Percentiles rank a stretch among this genome's conserved stretches.
Evolutionary conservation across 2,329 filamentous ascomycete species (phyloP).

Genomic region (Paecilomyces fulvus): DNA sequence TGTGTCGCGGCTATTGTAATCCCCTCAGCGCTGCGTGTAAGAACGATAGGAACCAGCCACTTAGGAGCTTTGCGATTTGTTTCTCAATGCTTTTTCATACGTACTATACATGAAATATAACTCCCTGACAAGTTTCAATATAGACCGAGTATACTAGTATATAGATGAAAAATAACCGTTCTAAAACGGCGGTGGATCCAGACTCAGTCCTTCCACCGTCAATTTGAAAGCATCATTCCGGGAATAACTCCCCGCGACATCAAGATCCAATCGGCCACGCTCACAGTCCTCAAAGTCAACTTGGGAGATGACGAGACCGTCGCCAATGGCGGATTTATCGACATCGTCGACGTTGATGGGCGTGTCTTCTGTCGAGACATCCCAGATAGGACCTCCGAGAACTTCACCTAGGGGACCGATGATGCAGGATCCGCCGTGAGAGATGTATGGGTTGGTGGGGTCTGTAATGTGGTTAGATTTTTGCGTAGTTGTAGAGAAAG

Average conservation of each 20-base stretch:
- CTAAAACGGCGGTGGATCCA: conserved; percentile 47
- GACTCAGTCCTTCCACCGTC: conserved; percentile 51
- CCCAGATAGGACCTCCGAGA: conserved; percentile 74
- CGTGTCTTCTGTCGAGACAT: conserved; percentile 36
- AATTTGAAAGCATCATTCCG: conserved; percentile 58
- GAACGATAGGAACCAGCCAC: no score
- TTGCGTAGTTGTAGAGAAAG: not conserved
- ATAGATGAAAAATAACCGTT: not conserved
- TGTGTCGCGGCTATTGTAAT: no score
- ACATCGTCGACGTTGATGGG: conserved; percentile 42
- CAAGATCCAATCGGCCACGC: conserved; percentile 70
- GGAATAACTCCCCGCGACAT: conserved; percentile 79
- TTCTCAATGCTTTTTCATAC: not conserved
- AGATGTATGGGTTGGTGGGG: conserved; percentile 47
- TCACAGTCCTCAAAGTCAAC: conserved; percentile 85
- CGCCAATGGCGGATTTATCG: conserved; percentile 8
- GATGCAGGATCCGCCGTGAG: conserved; percentile 73
- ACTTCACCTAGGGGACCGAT: conserved; percentile 72
- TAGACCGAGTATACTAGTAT: not conserved
- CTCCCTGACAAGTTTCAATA: not conserved
- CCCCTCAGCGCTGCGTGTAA: no score
- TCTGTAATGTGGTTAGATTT: conserved; percentile 3
- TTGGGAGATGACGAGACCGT: conserved; percentile 58
- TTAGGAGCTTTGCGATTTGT: no score
- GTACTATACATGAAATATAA: not conserved